phyloP scores from a whole-genome alignment of 257 asterid species.

The Agastache rugosa region DNA sequence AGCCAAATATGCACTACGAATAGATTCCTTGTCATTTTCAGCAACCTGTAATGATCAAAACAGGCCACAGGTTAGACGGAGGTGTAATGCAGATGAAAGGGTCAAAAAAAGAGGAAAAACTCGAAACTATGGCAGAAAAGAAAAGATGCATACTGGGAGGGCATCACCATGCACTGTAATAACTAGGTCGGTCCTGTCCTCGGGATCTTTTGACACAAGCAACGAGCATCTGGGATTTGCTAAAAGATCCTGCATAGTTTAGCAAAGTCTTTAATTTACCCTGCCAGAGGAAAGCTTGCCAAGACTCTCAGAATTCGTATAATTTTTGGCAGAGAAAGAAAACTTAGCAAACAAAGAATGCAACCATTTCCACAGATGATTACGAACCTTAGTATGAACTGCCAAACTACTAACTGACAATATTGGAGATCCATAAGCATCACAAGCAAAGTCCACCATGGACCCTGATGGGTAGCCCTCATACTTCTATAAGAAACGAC shows the following conservation, averaged over 20 bases:
- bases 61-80: constrained; percentile 29
- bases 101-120: constrained; percentile 4
- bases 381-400: constrained; percentile 79
- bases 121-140: constrained; percentile 7
- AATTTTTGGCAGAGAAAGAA: constrained; percentile 4
- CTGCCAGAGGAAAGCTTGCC: neutral
- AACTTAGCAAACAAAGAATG: constrained; percentile 1
- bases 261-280: constrained; percentile 25
- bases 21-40: constrained; percentile 56
- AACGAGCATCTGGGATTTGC: constrained; percentile 88
- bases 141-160: constrained; percentile 60
- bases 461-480: constrained; percentile 98
- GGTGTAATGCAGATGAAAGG: constrained; percentile 25
- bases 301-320: constrained; percentile 20
- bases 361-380: constrained; percentile 5
- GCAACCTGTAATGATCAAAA: constrained; percentile 51
- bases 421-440: constrained; percentile 86
- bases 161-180: constrained; percentile 90
- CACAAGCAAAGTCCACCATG: constrained; percentile 95
- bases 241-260: constrained; percentile 77
- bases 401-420: constrained; percentile 89
- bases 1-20: constrained; percentile 79
- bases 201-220: constrained; percentile 95
- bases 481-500: constrained; percentile 57
- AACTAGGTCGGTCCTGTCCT: constrained; percentile 85